Percentiles rank a stretch among this genome's conserved stretches.
phyloP scores from a whole-genome alignment of 208 protist genomes.

The Jaenimonas drosophilae region DNA sequence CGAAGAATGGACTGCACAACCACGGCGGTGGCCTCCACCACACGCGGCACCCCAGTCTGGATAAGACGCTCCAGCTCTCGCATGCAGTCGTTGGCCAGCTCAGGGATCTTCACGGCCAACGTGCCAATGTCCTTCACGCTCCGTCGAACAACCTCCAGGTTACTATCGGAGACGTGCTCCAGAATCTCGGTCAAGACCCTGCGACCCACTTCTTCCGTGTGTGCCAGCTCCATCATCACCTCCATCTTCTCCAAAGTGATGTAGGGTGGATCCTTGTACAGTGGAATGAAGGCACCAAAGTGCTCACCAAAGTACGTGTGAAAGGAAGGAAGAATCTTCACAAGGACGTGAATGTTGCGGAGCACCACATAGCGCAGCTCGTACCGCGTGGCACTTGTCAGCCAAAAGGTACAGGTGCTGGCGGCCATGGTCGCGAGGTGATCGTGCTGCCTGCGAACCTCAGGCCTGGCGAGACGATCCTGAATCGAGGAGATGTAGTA shows the following conservation, averaged over 20 bases:
- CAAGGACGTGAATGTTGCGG: slow-evolving; percentile 95
- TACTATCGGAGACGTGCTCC: slow-evolving; percentile 90
- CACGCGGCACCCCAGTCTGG: slow-evolving; percentile 92
- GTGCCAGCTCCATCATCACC: slow-evolving; percentile 93
- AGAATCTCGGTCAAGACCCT: slow-evolving; percentile 93
- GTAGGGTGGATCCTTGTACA: slow-evolving; percentile 99
- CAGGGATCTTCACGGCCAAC: slow-evolving; percentile 93
- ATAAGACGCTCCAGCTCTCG: slow-evolving; percentile 93
- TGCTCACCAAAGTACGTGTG: slow-evolving; percentile 50
- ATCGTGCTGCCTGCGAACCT: slow-evolving; percentile 20
- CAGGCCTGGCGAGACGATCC: neutral
- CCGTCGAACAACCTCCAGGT: slow-evolving; percentile 95
- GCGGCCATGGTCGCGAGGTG: slow-evolving; percentile 70
- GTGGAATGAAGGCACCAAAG: slow-evolving; percentile 94
- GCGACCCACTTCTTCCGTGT: slow-evolving; percentile 77
- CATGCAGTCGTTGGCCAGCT: slow-evolving; percentile 89
- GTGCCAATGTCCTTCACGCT: slow-evolving; percentile 93
- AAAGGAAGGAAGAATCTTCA: slow-evolving; percentile 72
- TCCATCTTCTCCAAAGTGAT: slow-evolving; percentile 99
- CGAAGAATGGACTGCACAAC: slow-evolving; percentile 97
- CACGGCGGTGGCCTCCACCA: slow-evolving; percentile 96
- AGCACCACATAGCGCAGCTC: slow-evolving; percentile 97
- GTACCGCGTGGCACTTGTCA: slow-evolving; percentile 65
- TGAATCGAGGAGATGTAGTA: slow-evolving; percentile 18
- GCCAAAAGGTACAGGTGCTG: slow-evolving; percentile 71